Percentiles rank a stretch among this genome's conserved stretches.
phyloP scores from a whole-genome alignment of 2,329 filamentous ascomycete species.

The Emergomyces orientalis region DNA sequence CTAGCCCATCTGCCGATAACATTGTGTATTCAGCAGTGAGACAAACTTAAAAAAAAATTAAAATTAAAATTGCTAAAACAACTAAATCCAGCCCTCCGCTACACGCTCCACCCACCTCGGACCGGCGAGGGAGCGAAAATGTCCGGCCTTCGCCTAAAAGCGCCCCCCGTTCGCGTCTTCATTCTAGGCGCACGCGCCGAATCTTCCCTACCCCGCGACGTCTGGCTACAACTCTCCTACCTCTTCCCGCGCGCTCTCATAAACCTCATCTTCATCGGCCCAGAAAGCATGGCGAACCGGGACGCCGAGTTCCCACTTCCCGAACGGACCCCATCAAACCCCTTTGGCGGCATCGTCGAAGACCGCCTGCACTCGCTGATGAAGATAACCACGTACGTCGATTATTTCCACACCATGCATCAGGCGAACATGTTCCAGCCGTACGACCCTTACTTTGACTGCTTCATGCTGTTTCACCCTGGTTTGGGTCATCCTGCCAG shows the following conservation, averaged over 20 bases:
- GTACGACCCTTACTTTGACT: conserved; percentile 97
- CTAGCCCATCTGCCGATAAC: neutral
- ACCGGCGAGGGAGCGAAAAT: conserved; percentile 65
- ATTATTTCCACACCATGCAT: conserved; percentile 96
- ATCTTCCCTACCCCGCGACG: conserved; percentile 84
- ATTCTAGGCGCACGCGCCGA: conserved; percentile 93
- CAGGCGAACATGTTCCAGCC: conserved; percentile 83
- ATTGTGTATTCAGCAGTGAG: neutral
- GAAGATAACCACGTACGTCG: conserved; percentile 96
- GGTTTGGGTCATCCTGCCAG: conserved; percentile 90
- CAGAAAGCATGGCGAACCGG: conserved; percentile 90
- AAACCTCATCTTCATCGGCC: conserved; percentile 88
- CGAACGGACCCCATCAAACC: conserved; percentile 71
- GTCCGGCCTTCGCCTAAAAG: conserved; percentile 70
- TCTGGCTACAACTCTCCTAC: conserved; percentile 89
- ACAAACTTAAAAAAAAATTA: neutral
- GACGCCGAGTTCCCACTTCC: conserved; percentile 89
- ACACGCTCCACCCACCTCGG: conserved; percentile 81
- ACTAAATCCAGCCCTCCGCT: conserved; percentile 62
- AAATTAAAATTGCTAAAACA: conserved; percentile 5
- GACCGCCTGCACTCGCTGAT: conserved; percentile 78
- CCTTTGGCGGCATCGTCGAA: conserved; percentile 89
- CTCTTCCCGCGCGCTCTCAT: conserved; percentile 88
- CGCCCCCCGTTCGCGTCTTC: conserved; percentile 85
- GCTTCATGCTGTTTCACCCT: conserved; percentile 93